These are phyloP conservation scores for Arthromyces matolae DNA, from an alignment of 768 basidiomycete species.

Conservation along the genomic window DNA sequence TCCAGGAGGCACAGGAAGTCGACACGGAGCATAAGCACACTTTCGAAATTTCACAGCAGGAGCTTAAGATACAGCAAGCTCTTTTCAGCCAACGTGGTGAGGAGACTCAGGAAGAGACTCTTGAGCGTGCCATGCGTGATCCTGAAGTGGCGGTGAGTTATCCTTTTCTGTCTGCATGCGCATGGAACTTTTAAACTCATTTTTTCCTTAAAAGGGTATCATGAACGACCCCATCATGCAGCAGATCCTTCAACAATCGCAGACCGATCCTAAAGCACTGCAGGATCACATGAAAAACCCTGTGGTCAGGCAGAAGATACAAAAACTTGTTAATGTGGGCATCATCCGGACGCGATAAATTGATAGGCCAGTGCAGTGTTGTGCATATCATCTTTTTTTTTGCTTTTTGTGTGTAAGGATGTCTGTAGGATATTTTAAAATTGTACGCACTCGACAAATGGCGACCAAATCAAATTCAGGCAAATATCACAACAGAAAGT, in stretches of 20 bases:
- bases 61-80: conserved; percentile 78
- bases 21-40: conserved; percentile 83
- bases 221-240: conserved; percentile 94
- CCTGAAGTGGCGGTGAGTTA: conserved; percentile 85
- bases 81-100: conserved; percentile 72
- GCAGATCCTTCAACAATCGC: conserved; percentile 91
- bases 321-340: conserved; percentile 88
- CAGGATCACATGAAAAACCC: conserved; percentile 98
- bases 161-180: conserved; percentile 3
- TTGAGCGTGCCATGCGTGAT: conserved; percentile 94
- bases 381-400: not conserved
- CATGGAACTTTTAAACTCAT: conserved; percentile 3
- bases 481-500: too few relatives aligned
- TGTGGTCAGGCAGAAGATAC: conserved; percentile 71
- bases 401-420: not conserved
- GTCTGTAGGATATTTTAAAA: conserved; percentile 13
- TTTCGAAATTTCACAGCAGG: conserved; percentile 76
- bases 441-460: too few relatives aligned
- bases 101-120: conserved; percentile 90
- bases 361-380: not conserved
- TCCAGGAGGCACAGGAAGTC: conserved; percentile 70
- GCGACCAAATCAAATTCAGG: too few relatives aligned
- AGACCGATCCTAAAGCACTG: conserved; percentile 81
- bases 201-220: conserved; percentile 48
- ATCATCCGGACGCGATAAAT: conserved; percentile 82